phyloP scores from a whole-genome alignment of 1,284 basidiomycete genomes.

The Ganoderma lucidum region DNA sequence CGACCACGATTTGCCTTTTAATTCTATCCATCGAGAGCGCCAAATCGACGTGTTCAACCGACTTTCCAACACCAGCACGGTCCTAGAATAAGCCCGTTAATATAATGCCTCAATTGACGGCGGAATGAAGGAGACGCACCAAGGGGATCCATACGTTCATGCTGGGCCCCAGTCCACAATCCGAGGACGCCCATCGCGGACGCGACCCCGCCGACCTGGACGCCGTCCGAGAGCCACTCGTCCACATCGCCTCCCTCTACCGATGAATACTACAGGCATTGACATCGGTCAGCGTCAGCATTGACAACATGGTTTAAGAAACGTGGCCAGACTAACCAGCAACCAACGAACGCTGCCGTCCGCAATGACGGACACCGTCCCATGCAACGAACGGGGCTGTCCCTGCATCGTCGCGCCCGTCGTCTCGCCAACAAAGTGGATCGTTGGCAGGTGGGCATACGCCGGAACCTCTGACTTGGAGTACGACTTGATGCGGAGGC shows the following conservation, averaged over 20 bases:
- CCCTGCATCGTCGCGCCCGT: constrained; percentile 41
- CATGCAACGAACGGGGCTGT: constrained; percentile 45
- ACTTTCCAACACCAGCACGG: constrained; percentile 39
- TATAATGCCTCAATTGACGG: background rate
- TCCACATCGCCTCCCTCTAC: constrained; percentile 35
- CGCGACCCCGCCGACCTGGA: constrained; percentile 62
- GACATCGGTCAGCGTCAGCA: constrained; percentile 18
- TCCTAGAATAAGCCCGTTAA: constrained; percentile 21
- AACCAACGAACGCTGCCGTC: constrained; percentile 63
- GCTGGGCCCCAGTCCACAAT: constrained; percentile 65
- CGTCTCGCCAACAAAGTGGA: constrained; percentile 57
- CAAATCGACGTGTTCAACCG: constrained; percentile 16
- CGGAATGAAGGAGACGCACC: constrained; percentile 45
- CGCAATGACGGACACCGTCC: constrained; percentile 59
- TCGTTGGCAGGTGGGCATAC: constrained; percentile 53
- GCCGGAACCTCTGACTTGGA: constrained; percentile 43
- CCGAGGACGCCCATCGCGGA: constrained; percentile 61
- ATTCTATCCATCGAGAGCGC: background rate
- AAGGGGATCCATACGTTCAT: constrained; percentile 55
- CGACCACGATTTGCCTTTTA: background rate
- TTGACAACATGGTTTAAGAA: too few species aligned
- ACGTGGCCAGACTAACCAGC: constrained; percentile 46
- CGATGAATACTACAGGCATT: constrained; percentile 31
- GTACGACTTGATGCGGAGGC: constrained; percentile 54
- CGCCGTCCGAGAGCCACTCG: constrained; percentile 65